Evolutionary conservation across 192 early-diverging fungal genomes (phyloP).

Genomic region (Backusella morwellensis): DNA sequence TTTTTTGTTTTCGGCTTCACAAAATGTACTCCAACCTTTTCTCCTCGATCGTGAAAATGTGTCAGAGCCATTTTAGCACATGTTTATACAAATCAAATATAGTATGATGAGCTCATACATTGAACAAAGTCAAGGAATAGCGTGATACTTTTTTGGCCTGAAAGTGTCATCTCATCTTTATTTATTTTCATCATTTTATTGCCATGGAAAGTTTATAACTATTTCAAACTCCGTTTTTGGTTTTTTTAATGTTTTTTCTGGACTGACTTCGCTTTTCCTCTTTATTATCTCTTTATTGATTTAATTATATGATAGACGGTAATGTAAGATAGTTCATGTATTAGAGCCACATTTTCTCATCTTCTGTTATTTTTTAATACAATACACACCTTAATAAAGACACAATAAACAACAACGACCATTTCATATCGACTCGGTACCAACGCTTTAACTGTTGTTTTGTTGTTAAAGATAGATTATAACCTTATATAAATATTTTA

Average conservation of each 20-base stretch:
- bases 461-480: neutral
- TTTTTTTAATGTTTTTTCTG: neutral
- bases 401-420: neutral
- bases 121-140: neutral
- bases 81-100: neutral
- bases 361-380: neutral
- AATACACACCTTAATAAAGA: neutral
- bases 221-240: too few species aligned
- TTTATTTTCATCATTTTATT: neutral
- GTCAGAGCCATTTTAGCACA: neutral
- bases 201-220: neutral
- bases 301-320: neutral
- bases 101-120: neutral
- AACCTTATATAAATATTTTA: neutral
- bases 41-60: neutral
- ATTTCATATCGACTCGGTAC: neutral
- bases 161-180: neutral
- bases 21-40: neutral
- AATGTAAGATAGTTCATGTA: neutral
- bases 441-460: neutral
- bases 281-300: neutral
- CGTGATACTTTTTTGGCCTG: neutral
- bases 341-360: neutral
- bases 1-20: neutral
- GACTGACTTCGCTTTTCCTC: neutral